Conservation (phyloP, 148 eudicot genomes). For the Cornus florida region DNA sequence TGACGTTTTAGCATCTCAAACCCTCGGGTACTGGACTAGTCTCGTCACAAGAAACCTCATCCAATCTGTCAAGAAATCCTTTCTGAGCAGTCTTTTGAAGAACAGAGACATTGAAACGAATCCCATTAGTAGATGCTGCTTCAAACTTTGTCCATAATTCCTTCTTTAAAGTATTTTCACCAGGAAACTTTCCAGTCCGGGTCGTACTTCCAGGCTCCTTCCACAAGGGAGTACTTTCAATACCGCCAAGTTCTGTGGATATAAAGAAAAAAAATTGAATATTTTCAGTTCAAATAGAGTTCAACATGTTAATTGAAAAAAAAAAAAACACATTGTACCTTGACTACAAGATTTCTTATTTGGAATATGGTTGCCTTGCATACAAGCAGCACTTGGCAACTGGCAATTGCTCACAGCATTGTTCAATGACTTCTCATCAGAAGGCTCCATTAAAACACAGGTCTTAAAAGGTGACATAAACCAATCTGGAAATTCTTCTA, state of each 20-base stretch:
- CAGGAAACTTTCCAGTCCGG: conserved; percentile 57
- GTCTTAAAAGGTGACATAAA: conserved; percentile 85
- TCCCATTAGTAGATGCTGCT: conserved; percentile 55
- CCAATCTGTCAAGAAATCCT: conserved; percentile 81
- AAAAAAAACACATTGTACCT: conserved; percentile 15
- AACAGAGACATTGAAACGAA: conserved; percentile 26
- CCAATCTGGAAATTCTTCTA: conserved; percentile 81
- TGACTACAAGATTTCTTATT: conserved; percentile 18
- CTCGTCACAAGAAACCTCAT: conserved; percentile 63
- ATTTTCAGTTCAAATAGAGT: conserved; percentile 1
- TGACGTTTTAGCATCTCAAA: conserved; percentile 12
- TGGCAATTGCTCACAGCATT: conserved; percentile 20
- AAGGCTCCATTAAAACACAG: conserved; percentile 77
- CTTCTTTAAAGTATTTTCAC: conserved; percentile 90
- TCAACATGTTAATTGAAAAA: background rate
- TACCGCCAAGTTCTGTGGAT: conserved; percentile 28
- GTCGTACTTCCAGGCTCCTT: conserved; percentile 56
- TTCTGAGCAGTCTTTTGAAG: conserved; percentile 29
- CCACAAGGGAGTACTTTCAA: conserved; percentile 72
- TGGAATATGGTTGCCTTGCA: conserved; percentile 4
- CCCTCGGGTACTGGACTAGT: conserved; percentile 12
- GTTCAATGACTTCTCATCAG: conserved; percentile 41
- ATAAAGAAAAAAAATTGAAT: background rate
- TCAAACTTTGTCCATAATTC: conserved; percentile 92
- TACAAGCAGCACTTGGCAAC: conserved; percentile 28